These are phyloP conservation scores for Hyaloscypha variabilis DNA, from an alignment of 495 filamentous ascomycete species.

Conservation along the genomic window DNA sequence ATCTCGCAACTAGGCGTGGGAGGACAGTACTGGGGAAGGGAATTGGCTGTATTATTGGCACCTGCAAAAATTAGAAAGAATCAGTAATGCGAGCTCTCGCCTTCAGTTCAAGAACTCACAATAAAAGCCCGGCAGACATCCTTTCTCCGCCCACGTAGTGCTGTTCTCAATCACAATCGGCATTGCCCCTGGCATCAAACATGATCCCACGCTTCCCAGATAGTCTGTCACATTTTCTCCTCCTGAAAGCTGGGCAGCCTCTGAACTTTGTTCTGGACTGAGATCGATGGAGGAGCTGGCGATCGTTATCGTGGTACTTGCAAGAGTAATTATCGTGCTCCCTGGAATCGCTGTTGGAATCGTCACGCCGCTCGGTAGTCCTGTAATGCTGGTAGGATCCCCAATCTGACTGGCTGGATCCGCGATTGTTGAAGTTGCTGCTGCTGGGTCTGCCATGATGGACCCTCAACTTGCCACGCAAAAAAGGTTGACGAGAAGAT, in stretches of 20 bases:
- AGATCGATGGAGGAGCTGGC: neutral
- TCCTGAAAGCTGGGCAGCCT: neutral
- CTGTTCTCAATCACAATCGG: neutral
- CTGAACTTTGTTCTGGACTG: neutral
- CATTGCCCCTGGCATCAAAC: neutral
- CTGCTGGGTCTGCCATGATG: neutral
- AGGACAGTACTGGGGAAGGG: constrained; percentile 48
- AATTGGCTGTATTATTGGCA: constrained; percentile 45
- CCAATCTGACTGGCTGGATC: neutral
- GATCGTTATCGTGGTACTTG: neutral
- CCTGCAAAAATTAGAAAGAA: constrained; percentile 34
- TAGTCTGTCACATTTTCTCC: neutral
- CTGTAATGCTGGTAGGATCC: neutral
- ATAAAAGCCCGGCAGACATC: constrained; percentile 19
- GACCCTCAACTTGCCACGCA: neutral
- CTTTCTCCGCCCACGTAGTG: neutral
- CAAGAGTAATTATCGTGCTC: neutral
- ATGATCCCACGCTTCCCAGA: neutral
- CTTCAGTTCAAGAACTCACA: constrained; percentile 11
- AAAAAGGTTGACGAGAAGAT: neutral
- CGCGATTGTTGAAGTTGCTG: neutral
- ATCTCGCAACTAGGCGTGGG: constrained; percentile 41
- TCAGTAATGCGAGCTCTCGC: neutral
- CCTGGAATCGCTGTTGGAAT: neutral
- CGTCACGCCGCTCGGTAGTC: neutral